Evolutionary conservation across 805 yeast genomes (phyloP), one percentile per base, ranked within the genome.

Genomic region (Cyberlindnera lachancei): DNA sequence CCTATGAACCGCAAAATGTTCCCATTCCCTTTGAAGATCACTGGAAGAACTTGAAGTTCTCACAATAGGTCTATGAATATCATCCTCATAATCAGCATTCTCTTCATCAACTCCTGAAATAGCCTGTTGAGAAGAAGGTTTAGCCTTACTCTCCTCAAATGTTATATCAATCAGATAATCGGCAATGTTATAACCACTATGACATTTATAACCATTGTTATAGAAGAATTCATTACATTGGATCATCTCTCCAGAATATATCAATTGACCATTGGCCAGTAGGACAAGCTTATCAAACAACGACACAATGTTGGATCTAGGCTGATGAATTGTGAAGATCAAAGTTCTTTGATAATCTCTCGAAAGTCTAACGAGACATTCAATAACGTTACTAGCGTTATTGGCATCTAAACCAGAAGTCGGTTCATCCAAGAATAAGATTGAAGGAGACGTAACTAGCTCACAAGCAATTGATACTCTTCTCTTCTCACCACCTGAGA

Each of bases 331-430:
- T 0, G 98, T 86, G 53, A 92, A 81, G 2, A 92, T 74, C 30
- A 92, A 76, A 0, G 98, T 90, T 52, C 97, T 75, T 38, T 82
- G 78, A 55, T 79, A 83, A 46, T 77, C 80, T 36, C 77, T 68
- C 0, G 96, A 85, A 36, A 92, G 66, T 36, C 81, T 70, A 3
- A 83, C 90, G 27, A 92, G 66, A 39, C 86, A 72, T 39, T 87
- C 96, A 27, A 92, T 68, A 7, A 92, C 98, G 46, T 88, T 86
- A 50, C 74, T 77, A 1, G 98, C 97, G 58, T 88, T 90, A 53
- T 74, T 90, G 7, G 96, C 79, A 55, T 92, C 99, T 37, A 92
- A 65, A 1, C 99, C 99, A 0, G 96, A 85, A 1, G 98, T 87
- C 17, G 96, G 96, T 53, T 87, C 96, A 58, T 87, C 96, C 33